Percentiles rank a stretch among this genome's conserved stretches.
Evolutionary conservation across 441 rosid species (phyloP).

Genomic region (Heliophila coronopifolia): DNA sequence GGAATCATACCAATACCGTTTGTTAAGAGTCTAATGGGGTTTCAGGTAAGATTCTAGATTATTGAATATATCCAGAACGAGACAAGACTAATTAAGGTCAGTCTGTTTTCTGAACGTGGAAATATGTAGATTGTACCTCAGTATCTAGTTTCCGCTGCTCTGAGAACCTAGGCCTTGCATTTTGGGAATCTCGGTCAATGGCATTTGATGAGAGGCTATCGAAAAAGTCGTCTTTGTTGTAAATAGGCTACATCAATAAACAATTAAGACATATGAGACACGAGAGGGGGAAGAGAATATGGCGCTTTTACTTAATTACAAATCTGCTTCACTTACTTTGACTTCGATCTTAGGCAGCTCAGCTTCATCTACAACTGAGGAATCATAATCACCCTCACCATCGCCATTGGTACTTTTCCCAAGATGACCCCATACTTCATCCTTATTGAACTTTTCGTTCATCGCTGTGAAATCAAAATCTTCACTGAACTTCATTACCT

Average conservation of each 20-base stretch:
- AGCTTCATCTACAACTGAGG: conserved; percentile 38
- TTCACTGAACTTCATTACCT: conserved; percentile 63
- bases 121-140: conserved; percentile 40
- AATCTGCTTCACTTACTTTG: conserved; percentile 34
- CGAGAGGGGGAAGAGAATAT: conserved; percentile 2
- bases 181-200: conserved; percentile 43
- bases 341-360: conserved; percentile 37
- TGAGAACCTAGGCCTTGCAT: conserved; percentile 64
- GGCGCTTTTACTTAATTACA: not conserved
- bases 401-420: conserved; percentile 56
- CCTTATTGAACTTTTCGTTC: conserved; percentile 95
- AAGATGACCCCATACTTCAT: conserved; percentile 92
- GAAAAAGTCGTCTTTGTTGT: conserved; percentile 84
- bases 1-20: not conserved
- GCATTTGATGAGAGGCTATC: conserved; percentile 65
- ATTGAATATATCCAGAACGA: not conserved
- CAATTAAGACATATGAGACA: conserved; percentile 1
- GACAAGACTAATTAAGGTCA: not conserved
- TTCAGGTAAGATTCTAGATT: not conserved
- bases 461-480: conserved; percentile 85
- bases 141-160: conserved; percentile 82
- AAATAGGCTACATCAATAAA: conserved; percentile 47
- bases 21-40: not conserved
- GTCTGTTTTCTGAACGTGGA: not conserved
- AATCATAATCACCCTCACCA: conserved; percentile 53